phyloP scores from a whole-genome alignment of 1,139 yeast genomes.

The Geotrichum klebahnii region DNA sequence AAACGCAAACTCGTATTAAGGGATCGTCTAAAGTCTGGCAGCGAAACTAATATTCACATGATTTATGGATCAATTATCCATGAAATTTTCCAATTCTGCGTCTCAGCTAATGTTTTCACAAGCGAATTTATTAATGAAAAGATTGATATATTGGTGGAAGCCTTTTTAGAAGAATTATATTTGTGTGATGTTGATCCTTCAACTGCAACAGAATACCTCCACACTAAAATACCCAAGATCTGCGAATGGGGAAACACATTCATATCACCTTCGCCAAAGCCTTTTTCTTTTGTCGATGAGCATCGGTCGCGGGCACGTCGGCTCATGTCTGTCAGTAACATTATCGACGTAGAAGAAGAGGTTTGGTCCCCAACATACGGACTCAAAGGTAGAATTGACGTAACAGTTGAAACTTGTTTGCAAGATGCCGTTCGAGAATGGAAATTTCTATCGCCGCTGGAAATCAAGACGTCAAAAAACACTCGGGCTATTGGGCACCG shows the following conservation, averaged over 20 bases:
- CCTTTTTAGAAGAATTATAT: constrained; percentile 50
- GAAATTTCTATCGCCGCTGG: constrained; percentile 64
- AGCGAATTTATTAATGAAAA: constrained; percentile 45
- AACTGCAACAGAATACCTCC: constrained; percentile 47
- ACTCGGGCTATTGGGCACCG: constrained; percentile 62
- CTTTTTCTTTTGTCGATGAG: constrained; percentile 28
- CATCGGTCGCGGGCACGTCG: constrained; percentile 27
- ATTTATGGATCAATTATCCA: constrained; percentile 79
- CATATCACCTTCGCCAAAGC: constrained; percentile 33
- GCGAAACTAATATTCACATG: constrained; percentile 59
- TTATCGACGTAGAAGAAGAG: constrained; percentile 82
- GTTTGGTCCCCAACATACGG: constrained; percentile 92
- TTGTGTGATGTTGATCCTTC: constrained; percentile 53
- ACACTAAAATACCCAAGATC: constrained; percentile 55
- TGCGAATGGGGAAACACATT: constrained; percentile 59
- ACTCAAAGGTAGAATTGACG: constrained; percentile 86
- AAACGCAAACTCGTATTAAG: constrained; percentile 64
- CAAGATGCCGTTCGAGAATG: constrained; percentile 14
- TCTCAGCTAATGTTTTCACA: constrained; percentile 46
- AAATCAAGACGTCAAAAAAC: constrained; percentile 73
- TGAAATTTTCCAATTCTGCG: constrained; percentile 66
- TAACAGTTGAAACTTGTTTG: constrained; percentile 59
- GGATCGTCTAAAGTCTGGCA: constrained; percentile 48
- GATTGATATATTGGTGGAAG: constrained; percentile 44
- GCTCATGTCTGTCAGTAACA: constrained; percentile 50